Evolutionary conservation across 1,284 basidiomycete species (phyloP), one percentile per base, ranked within the genome.

Genomic region (Tranzscheliella williamsii): DNA sequence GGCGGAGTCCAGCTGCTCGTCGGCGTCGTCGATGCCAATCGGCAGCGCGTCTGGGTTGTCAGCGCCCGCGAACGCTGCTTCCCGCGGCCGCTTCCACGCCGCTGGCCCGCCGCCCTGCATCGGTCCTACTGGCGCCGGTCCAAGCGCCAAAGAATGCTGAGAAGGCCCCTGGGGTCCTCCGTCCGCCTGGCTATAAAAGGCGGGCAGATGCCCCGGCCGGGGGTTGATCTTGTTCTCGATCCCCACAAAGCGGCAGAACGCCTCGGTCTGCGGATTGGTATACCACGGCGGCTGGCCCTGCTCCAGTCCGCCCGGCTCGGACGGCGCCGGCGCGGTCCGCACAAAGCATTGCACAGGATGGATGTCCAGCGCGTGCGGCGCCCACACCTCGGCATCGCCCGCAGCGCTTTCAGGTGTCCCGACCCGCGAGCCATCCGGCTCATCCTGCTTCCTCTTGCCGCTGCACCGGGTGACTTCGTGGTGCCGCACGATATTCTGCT

Each of bases 231-330:
- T 43, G 78, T 95, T 93, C 58, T 85, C 82, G 24, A 98, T 83
- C 4, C 84, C 83, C 22, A 96, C 74, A 82, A 95, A 85, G 21
- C 80, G 78, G 68, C 90, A 91, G 64, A 96, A 88, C 1, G 90
- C 87, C 45, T 85, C 85, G 0, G 93, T 98, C 73, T 97, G 94
- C 8, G 90, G 88, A 72, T 95, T 96, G 5, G 86, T 86, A 78
- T 90, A 93, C 81, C 85, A 86, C 5, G 84, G 83, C 4, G 85
- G 67, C 4, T 42, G 71, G 16, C 63, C 60, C 5, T 42, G 42
- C 48, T 57, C 13, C 32, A 75, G 65, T 20, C 79, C 79, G 1
- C 80, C 80, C 5, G 79, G 76, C 42, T 80, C 76, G 8, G 75
- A 76, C 12, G 81, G 66, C 2, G 85, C 84, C 4, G 72, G 72